Base-by-base conservation (phyloP, 179 eudicot species). In the Heliamphora pulchella region DNA sequence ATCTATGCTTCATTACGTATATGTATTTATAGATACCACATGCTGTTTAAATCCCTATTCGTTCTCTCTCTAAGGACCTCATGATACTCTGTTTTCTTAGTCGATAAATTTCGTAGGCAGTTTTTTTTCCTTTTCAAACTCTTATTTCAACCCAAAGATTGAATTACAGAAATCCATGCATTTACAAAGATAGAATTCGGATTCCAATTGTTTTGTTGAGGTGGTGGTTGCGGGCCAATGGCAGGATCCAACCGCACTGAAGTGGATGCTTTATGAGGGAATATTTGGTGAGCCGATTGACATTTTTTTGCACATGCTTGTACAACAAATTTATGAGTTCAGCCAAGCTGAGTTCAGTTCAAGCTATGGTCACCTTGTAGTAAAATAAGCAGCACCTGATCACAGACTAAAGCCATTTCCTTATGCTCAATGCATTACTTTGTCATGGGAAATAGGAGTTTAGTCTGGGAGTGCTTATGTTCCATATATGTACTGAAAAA, bases 271-370 rank as follows among this genome's bases (percentile, higher is more conserved):
- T 54, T 73, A 18, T 44, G 20, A 6, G 8, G 78, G 78, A 76
- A 62, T 76, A 51, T 51, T 44, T 59, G 78, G 20, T 15, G 58
- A 64, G 70, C 71, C 71, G 50, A 62, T 77, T 63, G 79, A 64
- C 14, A 46, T 18, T 62, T 64, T 63, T 3, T 22, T 63, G 44
- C 68, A 59, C 67, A 41, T 17, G 47, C 53, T 75, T 61, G 67
- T 44, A 58, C 17, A 10, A 6, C 13, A 64, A 15, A 8, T 20
- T 20, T 65, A 11, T 31, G 31, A 65, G 44, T 75, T 59, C 8
- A 75, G 67, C 22, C 48, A 57, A 75, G 78, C 44, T 41, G 44
- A 75, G 50, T 51, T 65, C 69, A 20, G 44, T 31, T 65, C 44
- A 1, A 65, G 69, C 69, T 65, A 8, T 20, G 69, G 69, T 44